Conservation (phyloP, 768 basidiomycete genomes). For the Lactarius sp. region DNA sequence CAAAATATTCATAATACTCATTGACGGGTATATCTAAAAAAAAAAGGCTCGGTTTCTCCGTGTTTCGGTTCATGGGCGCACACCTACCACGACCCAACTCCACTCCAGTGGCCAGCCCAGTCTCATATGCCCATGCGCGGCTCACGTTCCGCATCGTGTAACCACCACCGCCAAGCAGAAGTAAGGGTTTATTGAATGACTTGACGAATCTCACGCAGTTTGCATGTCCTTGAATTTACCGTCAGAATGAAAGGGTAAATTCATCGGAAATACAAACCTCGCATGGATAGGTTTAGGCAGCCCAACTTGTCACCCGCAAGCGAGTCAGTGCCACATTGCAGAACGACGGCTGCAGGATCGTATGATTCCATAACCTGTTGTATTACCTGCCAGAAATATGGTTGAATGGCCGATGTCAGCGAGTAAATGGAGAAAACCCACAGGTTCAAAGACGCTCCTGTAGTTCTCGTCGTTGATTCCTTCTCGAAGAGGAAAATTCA, state of each 20-base stretch:
- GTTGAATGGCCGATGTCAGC: background rate
- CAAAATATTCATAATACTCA: constrained; percentile 99
- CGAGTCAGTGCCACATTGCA: constrained; percentile 98
- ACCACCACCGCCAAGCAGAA: constrained; percentile 93
- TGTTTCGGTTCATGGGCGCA: constrained; percentile 7
- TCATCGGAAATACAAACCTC: constrained; percentile 43
- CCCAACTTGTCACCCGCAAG: constrained; percentile 95
- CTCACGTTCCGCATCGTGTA: constrained; percentile 99
- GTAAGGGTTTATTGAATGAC: constrained; percentile 89
- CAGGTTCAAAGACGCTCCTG: constrained; percentile 92
- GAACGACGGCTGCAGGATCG: constrained; percentile 88
- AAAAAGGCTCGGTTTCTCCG: constrained; percentile 1
- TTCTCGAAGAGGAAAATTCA: constrained; percentile 93
- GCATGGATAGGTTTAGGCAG: constrained; percentile 94
- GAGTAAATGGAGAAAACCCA: constrained; percentile 36
- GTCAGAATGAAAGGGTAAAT: background rate
- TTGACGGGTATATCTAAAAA: constrained; percentile 93
- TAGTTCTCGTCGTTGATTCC: constrained; percentile 96
- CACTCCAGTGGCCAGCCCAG: constrained; percentile 95
- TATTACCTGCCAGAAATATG: constrained; percentile 62
- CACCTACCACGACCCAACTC: constrained; percentile 76
- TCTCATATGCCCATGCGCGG: constrained; percentile 96
- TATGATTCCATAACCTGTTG: constrained; percentile 91
- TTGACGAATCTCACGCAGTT: constrained; percentile 97
- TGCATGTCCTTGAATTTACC: constrained; percentile 70